Percentiles rank a stretch among this genome's conserved stretches.
Evolutionary conservation across 352 stramenopile genomes (phyloP).

Genomic region (Achlya hypogyna): DNA sequence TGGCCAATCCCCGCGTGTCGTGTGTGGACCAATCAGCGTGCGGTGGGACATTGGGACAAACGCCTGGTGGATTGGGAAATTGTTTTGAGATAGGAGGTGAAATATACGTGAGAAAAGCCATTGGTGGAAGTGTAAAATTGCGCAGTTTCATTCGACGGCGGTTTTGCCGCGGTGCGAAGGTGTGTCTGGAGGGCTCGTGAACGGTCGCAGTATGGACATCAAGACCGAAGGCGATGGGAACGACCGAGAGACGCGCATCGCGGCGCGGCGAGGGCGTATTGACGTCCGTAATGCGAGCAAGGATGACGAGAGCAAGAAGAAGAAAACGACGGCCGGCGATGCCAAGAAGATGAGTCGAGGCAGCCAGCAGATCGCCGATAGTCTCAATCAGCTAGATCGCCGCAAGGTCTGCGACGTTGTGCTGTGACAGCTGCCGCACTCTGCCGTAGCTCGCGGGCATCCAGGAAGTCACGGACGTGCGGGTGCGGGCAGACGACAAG

Average conservation of each 20-base stretch:
- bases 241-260: constrained; percentile 55
- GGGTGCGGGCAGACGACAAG: constrained; percentile 81
- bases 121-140: too few species aligned
- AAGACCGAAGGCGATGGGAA: constrained; percentile 19
- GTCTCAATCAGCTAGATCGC: constrained; percentile 62
- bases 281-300: constrained; percentile 71
- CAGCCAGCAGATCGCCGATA: constrained; percentile 67
- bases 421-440: too few species aligned
- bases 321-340: constrained; percentile 51
- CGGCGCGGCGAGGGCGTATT: constrained; percentile 56
- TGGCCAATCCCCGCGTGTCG: too few species aligned
- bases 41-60: too few species aligned
- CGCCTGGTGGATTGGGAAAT: too few species aligned
- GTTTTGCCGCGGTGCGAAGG: too few species aligned
- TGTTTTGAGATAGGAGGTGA: too few species aligned
- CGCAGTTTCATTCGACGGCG: too few species aligned
- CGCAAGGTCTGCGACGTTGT: constrained; percentile 32
- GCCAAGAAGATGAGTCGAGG: constrained; percentile 57
- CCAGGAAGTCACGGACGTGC: constrained; percentile 85
- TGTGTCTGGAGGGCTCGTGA: too few species aligned
- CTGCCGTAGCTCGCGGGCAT: constrained; percentile 60
- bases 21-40: too few species aligned
- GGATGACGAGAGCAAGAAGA: constrained; percentile 66
- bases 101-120: too few species aligned
- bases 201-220: too few species aligned